These are phyloP conservation scores for Fagus sylvatica DNA, from an alignment of 306 rosid genomes.

Conservation along the genomic window DNA sequence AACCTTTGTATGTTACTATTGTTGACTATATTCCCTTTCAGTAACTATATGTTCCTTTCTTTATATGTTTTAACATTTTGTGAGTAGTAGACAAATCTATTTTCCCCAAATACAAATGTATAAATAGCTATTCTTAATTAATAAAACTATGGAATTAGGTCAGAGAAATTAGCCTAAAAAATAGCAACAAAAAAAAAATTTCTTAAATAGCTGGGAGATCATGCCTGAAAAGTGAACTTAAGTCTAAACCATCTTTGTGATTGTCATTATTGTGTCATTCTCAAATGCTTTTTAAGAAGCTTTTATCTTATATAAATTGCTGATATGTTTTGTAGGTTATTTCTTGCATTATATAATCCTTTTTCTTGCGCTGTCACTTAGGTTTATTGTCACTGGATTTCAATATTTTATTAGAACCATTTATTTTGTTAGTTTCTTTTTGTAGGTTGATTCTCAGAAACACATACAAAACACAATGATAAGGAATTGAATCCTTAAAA, in stretches of 20 bases:
- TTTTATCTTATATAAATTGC: background rate
- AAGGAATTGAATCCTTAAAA: background rate
- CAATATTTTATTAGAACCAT: background rate
- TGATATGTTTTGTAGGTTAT: background rate
- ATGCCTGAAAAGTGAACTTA: no score
- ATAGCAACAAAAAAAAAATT: no score
- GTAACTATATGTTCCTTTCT: background rate
- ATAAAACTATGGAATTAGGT: background rate
- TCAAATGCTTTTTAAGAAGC: background rate
- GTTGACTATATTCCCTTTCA: background rate
- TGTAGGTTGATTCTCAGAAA: background rate
- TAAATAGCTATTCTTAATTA: background rate
- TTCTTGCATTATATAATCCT: background rate
- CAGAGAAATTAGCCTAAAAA: background rate
- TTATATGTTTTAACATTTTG: background rate
- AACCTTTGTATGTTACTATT: background rate
- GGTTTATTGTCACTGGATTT: background rate
- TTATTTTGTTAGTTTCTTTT: background rate
- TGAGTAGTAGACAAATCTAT: background rate
- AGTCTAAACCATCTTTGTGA: no score
- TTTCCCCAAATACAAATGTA: background rate
- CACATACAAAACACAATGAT: background rate
- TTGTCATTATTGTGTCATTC: no score
- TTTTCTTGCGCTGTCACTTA: background rate
- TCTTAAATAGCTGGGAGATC: no score